Percentiles rank a stretch among this genome's conserved stretches.
phyloP scores from a whole-genome alignment of 75 land plant species.

The Sequoia sempervirens region DNA sequence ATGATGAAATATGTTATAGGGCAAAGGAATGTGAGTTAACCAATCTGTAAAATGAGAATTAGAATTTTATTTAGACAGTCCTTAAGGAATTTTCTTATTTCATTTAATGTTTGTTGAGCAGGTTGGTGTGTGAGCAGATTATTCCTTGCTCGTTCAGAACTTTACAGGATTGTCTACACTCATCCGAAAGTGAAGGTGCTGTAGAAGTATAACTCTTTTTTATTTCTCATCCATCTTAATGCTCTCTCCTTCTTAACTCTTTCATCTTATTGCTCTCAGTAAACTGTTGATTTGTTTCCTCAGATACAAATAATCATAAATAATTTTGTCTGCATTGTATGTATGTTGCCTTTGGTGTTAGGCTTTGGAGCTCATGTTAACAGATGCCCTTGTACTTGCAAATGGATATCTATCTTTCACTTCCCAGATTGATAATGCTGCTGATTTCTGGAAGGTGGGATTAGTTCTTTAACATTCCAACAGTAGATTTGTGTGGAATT shows the following conservation, averaged over 20 bases:
- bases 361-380: slow-evolving; percentile 96
- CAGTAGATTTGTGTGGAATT: background rate
- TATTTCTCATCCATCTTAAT: background rate
- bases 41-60: background rate
- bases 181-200: slow-evolving; percentile 96
- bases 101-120: slow-evolving; percentile 16
- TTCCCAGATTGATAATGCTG: slow-evolving; percentile 50
- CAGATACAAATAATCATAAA: background rate
- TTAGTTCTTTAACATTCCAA: background rate
- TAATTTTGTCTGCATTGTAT: background rate
- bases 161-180: slow-evolving; percentile 76
- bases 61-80: background rate
- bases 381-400: slow-evolving; percentile 82
- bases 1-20: slow-evolving; percentile 89
- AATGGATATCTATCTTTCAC: slow-evolving; percentile 61
- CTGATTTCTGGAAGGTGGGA: slow-evolving; percentile 84
- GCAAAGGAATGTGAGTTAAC: slow-evolving; percentile 76
- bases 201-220: background rate
- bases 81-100: background rate
- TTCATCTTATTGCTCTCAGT: background rate
- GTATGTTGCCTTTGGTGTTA: slow-evolving; percentile 12
- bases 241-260: background rate
- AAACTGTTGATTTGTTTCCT: background rate
- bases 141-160: slow-evolving; percentile 84
- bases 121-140: slow-evolving; percentile 67